Evolutionary conservation across 768 basidiomycete genomes (phyloP), one percentile per base, ranked within the genome.

Genomic region (Favolaschia claudopus): DNA sequence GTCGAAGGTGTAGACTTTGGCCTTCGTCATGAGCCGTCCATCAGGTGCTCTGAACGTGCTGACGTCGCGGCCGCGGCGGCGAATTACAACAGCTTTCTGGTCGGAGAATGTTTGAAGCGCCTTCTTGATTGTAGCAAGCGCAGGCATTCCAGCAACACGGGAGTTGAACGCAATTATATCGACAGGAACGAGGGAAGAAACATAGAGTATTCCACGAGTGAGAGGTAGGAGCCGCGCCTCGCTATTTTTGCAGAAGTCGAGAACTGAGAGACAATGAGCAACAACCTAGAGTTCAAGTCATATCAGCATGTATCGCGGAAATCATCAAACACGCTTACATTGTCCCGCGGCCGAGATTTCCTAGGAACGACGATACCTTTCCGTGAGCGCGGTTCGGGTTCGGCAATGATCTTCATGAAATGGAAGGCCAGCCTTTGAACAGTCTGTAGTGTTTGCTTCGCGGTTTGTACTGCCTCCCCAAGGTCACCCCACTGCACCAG

Each of bases 91-190:
- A 0, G 66, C 67, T 64, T 72, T 68, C 15, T 68, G 62, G 12
- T 65, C 28, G 3, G 70, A 65, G 6, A 76, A 65, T 0, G 29
- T 33, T n/a, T 57, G 46, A 17, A 70, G 46, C 4, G 65, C 34
- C 6, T 57, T 15, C n/a, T 55, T 57, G 5, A 69, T 59, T 0
- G 70, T 63, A n/a, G 43, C 65, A 20, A 72, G 71, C 2, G 73
- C 38, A 14, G 65, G 60, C 33, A 60, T 66, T 19, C 36, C 34
- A 4, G 50, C 60, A 12, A 63, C 53, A 24, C 59, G 55, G 24
- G 49, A 62, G 15, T 53, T 46, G 34, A 59, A 44, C 22, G 58
- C 31, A 59, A 52, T 52, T 8, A 52, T 52, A 2, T 52, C 50
- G 4, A 32, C n/a, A 2, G 50, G 38, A 13, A 52, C 50, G 31